Evolutionary conservation across 73 alveolate species (phyloP).

Genomic region (Symbiodinium natans): DNA sequence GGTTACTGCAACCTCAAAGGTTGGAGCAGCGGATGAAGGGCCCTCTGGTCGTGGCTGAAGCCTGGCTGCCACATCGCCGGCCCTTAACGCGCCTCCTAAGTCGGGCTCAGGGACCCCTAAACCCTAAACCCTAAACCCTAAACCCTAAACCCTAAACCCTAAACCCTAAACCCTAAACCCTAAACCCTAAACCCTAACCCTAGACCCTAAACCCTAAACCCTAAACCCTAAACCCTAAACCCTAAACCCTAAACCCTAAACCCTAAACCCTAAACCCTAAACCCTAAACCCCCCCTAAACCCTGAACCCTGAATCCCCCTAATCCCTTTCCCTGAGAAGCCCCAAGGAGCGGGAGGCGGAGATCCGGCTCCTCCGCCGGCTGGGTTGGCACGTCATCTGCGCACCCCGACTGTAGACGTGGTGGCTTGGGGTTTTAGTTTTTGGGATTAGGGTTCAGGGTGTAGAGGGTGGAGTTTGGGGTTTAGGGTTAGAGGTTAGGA

Average conservation of each 20-base stretch:
- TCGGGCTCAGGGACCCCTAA: too few species aligned
- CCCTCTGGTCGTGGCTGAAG: neutral
- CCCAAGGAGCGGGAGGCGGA: neutral
- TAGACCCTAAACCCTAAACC: too few species aligned
- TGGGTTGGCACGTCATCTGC: constrained; percentile 6
- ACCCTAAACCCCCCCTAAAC: neutral
- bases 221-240: too few species aligned
- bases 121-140: neutral
- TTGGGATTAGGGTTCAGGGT: too few species aligned
- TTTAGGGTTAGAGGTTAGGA: too few species aligned
- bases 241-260: neutral
- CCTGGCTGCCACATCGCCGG: too few species aligned
- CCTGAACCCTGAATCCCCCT: neutral
- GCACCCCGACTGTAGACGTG: neutral
- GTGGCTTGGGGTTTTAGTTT: neutral
- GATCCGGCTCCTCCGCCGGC: neutral
- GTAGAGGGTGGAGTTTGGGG: too few species aligned
- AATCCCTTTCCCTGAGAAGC: too few species aligned
- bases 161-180: neutral
- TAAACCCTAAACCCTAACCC: neutral
- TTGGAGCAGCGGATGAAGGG: neutral
- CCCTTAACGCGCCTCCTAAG: too few species aligned
- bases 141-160: neutral
- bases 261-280: neutral
- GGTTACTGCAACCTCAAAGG: neutral